Conservation (phyloP, 2,329 filamentous ascomycete genomes). For the Botrytis fragariae region DNA sequence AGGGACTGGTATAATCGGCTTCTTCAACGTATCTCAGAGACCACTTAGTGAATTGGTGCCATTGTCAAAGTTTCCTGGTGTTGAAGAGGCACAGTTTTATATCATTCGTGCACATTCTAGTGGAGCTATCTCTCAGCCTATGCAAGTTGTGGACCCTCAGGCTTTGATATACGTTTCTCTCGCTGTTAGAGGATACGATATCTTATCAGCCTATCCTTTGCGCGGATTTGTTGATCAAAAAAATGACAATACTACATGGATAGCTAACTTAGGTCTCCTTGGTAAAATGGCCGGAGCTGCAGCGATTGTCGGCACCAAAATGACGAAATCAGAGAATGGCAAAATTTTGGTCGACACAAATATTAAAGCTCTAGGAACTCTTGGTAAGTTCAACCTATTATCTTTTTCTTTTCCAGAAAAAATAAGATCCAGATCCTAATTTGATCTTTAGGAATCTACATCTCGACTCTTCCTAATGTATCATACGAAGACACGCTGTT, state of each 20-base stretch:
- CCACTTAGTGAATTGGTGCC: slow-evolving; percentile 67
- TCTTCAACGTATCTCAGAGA: slow-evolving; percentile 75
- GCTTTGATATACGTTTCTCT: slow-evolving; percentile 63
- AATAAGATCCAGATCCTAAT: slow-evolving; percentile 19
- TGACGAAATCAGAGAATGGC: slow-evolving; percentile 57
- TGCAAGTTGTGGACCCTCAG: slow-evolving; percentile 44
- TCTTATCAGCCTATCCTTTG: slow-evolving; percentile 72
- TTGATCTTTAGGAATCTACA: slow-evolving; percentile 61
- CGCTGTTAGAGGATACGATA: slow-evolving; percentile 69
- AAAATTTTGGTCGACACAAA: slow-evolving; percentile 63
- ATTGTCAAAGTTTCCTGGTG: slow-evolving; percentile 71
- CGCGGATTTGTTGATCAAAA: slow-evolving; percentile 49
- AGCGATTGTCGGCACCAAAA: slow-evolving; percentile 64
- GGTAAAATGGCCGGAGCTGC: slow-evolving; percentile 89
- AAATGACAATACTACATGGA: slow-evolving; percentile 44
- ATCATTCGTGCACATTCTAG: slow-evolving; percentile 70
- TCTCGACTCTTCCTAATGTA: slow-evolving; percentile 64
- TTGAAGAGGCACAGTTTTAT: slow-evolving; percentile 57
- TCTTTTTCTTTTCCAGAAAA: neutral
- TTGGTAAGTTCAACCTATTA: slow-evolving; percentile 51
- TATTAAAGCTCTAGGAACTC: slow-evolving; percentile 75
- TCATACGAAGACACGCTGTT: slow-evolving; percentile 66
- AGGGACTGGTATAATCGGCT: slow-evolving; percentile 73
- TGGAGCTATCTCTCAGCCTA: slow-evolving; percentile 57
- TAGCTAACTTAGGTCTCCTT: slow-evolving; percentile 74